Conservation (phyloP, 352 stramenopile species). For the Blastocystis sp. region DNA sequence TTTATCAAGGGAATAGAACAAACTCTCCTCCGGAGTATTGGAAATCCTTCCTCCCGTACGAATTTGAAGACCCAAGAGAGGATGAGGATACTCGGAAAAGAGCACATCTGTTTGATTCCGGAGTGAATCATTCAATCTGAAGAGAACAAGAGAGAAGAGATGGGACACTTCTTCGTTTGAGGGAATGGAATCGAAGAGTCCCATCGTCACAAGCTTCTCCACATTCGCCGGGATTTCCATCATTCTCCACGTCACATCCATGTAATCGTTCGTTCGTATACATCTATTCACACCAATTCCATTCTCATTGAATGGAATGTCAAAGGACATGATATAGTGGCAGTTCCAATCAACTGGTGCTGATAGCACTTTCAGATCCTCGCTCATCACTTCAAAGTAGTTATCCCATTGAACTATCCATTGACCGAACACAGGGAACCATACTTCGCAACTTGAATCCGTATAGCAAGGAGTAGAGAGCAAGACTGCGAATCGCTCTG, state of each 20-base stretch:
- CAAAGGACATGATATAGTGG: background rate
- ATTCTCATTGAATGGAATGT: background rate
- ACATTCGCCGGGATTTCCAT: background rate
- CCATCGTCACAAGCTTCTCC: background rate
- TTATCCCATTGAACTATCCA: background rate
- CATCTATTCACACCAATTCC: background rate
- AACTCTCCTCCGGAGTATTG: background rate
- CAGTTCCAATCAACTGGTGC: background rate
- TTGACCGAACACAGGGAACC: background rate
- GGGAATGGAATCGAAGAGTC: background rate
- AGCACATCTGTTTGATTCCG: background rate
- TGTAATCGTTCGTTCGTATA: background rate
- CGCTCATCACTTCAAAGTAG: conserved; percentile 1
- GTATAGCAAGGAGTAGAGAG: background rate
- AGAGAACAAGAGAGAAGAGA: background rate
- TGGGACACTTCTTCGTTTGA: background rate
- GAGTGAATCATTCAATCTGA: background rate
- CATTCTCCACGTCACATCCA: background rate
- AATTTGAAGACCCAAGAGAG: conserved; percentile 2
- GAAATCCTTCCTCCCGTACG: background rate
- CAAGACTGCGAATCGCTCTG: background rate
- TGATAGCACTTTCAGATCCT: background rate
- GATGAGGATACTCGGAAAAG: background rate
- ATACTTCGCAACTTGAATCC: background rate
- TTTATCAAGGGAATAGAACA: background rate